Evolutionary conservation across 2,329 filamentous ascomycete genomes (phyloP).

Genomic region (Fusarium pininemorale): DNA sequence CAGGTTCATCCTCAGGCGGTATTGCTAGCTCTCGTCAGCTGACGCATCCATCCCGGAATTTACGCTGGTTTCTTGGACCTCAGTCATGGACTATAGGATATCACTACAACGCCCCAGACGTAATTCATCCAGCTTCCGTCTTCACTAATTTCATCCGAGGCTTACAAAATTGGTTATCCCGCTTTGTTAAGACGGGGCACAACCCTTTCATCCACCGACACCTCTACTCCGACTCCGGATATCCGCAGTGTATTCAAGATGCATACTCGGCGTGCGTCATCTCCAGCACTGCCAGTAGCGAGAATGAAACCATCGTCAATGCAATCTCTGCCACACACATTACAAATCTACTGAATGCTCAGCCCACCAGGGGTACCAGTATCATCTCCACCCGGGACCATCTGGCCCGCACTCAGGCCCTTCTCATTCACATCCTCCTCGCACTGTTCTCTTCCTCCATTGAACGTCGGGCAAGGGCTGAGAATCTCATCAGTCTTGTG

Average conservation of each 20-base stretch:
- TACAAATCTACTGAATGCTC: fast-evolving
- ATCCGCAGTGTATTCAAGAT: not conserved
- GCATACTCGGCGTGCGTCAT: not conserved
- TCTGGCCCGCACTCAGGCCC: not conserved
- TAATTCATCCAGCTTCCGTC: not conserved
- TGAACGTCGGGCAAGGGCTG: not conserved
- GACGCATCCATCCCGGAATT: not conserved
- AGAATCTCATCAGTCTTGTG: not conserved
- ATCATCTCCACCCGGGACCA: not conserved
- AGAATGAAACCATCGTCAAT: not conserved
- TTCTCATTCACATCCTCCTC: not conserved
- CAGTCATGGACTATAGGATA: not conserved
- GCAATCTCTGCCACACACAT: not conserved
- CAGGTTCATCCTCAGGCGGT: fast-evolving
- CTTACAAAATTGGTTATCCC: not conserved
- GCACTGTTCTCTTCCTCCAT: not conserved
- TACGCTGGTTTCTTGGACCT: not conserved
- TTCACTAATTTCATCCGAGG: not conserved
- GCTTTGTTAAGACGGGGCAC: not conserved
- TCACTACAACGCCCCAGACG: not conserved
- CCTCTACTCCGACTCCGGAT: not conserved
- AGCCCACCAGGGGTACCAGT: fast-evolving
- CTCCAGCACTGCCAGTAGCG: fast-evolving
- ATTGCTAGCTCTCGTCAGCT: not conserved
- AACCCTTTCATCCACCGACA: not conserved